Evolutionary conservation across 2,329 filamentous ascomycete species (phyloP).

Genomic region (Sarocladiaceae sp.): DNA sequence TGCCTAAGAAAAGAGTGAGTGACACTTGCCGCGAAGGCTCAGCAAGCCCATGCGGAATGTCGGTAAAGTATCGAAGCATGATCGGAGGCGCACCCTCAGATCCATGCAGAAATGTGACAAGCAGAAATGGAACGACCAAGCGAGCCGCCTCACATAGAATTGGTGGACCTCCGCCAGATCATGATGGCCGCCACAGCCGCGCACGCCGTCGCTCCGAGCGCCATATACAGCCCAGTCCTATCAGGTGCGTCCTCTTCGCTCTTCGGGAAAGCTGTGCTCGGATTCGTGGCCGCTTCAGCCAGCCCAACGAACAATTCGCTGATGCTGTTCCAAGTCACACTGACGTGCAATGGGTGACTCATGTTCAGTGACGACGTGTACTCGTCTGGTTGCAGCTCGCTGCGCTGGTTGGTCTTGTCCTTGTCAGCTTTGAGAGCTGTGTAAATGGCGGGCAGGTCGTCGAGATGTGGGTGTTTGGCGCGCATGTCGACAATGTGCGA

Average conservation of each 20-base stretch:
- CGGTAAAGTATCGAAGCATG: not conserved
- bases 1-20: not conserved
- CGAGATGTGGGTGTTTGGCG: conserved; percentile 73
- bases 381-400: conserved; percentile 85
- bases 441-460: conserved; percentile 87
- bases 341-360: conserved; percentile 89
- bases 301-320: conserved; percentile 89
- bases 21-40: no score
- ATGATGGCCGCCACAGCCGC: conserved; percentile 60
- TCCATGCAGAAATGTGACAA: not conserved
- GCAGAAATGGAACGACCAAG: not conserved
- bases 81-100: not conserved
- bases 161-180: conserved; percentile 59
- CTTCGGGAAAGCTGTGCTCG: conserved; percentile 83
- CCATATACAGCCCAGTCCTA: conserved; percentile 80
- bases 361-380: conserved; percentile 84
- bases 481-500: conserved; percentile 82
- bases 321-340: conserved; percentile 90
- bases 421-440: conserved; percentile 91
- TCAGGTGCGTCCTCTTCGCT: conserved; percentile 82
- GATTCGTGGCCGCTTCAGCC: conserved; percentile 88
- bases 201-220: conserved; percentile 68
- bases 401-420: conserved; percentile 94
- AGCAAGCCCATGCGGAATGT: no score
- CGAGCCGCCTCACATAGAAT: conserved; percentile 16